Base-by-base conservation (phyloP, 1,284 basidiomycete genomes). In the Ustilago loliicola region DNA sequence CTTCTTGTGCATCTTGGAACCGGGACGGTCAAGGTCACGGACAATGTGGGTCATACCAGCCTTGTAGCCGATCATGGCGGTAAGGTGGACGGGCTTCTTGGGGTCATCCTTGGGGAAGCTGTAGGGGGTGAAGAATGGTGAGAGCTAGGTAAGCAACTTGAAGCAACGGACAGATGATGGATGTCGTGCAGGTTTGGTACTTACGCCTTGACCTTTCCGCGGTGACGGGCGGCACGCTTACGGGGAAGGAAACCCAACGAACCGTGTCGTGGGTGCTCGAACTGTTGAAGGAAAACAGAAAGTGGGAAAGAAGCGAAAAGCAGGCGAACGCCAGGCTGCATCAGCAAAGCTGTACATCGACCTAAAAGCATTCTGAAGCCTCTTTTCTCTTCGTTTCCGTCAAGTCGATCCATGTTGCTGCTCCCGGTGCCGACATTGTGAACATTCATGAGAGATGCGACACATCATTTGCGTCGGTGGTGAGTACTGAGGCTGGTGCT, bases 11-110 rank as follows among this genome's bases (percentile, higher is more conserved):
- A 77, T 36, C 72, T 68, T 69, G 87, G 95, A 98, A 83, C 96
- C 97, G 67, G 96, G 96, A 88, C 96, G 94, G 90, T 99, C 97
- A 85, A 99, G 94, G 88, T 99, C 97, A 88, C 97, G 94, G 79
- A 99, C 96, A 86, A 99, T 91, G 88, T 99, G 97, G 89, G 95
- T 98, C 97, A 99, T 99, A 87, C 97, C 97, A 83, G 96, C 97
- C 92, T 99, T 99, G 93, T 98, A 99, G 85, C 96, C 97, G 92
- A 99, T 92, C 88, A 93, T 90, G 83, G 97, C 97, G 85, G 97
- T 99, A 88, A 99, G 91, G 90, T 99, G 97, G 78, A 98, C 95
- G 68, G 94, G 95, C 90, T 98, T 98, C 91, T 96, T 98, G 88
- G 95, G 91, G 91, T 99, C 96, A 91, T 99, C 97, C 95, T 97